These are phyloP conservation scores for Lichtheimia corymbifera DNA, from an alignment of 371 early-diverging fungal genomes.

Conservation along the genomic window DNA sequence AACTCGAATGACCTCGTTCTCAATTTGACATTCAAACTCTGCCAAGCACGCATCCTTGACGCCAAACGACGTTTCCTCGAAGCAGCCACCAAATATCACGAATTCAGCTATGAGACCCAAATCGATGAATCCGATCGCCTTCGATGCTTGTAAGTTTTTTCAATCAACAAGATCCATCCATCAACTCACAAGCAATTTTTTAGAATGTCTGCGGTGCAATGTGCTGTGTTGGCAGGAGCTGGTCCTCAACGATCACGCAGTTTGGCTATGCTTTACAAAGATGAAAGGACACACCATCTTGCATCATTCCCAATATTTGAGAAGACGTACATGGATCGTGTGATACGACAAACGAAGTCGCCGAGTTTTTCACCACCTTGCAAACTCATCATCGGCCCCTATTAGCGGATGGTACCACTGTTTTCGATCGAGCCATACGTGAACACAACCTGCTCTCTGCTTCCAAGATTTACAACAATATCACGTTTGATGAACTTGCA, in stretches of 20 bases:
- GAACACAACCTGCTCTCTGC: slow-evolving; percentile 92
- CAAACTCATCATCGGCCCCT: slow-evolving; percentile 78
- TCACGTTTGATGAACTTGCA: slow-evolving; percentile 82
- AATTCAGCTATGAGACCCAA: slow-evolving; percentile 72
- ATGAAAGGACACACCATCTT: slow-evolving; percentile 76
- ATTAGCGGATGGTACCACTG: slow-evolving; percentile 75
- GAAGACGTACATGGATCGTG: slow-evolving; percentile 89
- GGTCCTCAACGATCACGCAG: slow-evolving; percentile 88
- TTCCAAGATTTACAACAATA: slow-evolving; percentile 87
- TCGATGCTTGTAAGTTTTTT: slow-evolving; percentile 55
- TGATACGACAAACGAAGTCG: slow-evolving; percentile 79
- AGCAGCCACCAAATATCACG: slow-evolving; percentile 83
- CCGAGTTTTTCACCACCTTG: slow-evolving; percentile 73
- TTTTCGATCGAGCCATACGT: slow-evolving; percentile 90
- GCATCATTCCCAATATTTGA: slow-evolving; percentile 77
- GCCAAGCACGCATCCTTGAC: slow-evolving; percentile 87
- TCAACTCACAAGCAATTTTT: background rate
- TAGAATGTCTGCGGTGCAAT: slow-evolving; percentile 72
- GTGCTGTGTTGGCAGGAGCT: slow-evolving; percentile 89
- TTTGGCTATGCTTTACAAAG: slow-evolving; percentile 90
- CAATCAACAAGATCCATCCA: background rate
- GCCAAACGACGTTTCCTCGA: slow-evolving; percentile 85
- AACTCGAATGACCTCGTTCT: slow-evolving; percentile 53
- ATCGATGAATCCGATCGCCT: slow-evolving; percentile 69
- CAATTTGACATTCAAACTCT: slow-evolving; percentile 64